Conservation (phyloP, 306 rosid genomes). For the Crotalaria pallida region DNA sequence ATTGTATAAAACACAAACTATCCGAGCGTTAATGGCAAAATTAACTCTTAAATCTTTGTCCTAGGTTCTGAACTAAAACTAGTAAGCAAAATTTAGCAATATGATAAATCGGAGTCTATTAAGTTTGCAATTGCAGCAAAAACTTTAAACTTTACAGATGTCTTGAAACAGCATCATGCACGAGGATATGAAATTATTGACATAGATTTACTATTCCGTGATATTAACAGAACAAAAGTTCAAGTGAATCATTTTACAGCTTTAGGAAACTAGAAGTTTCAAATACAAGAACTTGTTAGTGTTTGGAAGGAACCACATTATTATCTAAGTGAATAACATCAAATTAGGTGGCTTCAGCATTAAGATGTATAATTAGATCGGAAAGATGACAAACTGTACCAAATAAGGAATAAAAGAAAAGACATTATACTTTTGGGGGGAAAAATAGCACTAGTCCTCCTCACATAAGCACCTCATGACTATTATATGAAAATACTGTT, state of each 20-base stretch:
- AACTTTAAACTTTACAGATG: not conserved
- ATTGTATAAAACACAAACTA: not conserved
- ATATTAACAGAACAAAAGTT: not conserved
- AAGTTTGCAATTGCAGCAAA: constrained; percentile 3
- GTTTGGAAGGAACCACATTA: not conserved
- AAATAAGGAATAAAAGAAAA: not conserved
- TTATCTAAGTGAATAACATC: not conserved
- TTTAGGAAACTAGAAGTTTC: not conserved
- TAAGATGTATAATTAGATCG: not conserved
- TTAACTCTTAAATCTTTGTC: not conserved
- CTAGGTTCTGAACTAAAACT: not conserved
- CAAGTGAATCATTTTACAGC: constrained; percentile 1
- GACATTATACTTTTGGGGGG: not conserved
- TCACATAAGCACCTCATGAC: not conserved
- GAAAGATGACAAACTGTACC: not conserved
- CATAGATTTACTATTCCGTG: not conserved
- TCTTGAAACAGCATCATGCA: not conserved
- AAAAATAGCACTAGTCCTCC: not conserved
- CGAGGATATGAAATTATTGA: not conserved
- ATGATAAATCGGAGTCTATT: not conserved
- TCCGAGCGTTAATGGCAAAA: not conserved
- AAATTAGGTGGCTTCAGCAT: no score
- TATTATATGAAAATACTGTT: not conserved
- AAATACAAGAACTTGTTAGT: not conserved
- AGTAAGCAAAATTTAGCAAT: not conserved